Base-by-base conservation (phyloP, 2,329 filamentous ascomycete species). In the Sporothrix inflata region DNA sequence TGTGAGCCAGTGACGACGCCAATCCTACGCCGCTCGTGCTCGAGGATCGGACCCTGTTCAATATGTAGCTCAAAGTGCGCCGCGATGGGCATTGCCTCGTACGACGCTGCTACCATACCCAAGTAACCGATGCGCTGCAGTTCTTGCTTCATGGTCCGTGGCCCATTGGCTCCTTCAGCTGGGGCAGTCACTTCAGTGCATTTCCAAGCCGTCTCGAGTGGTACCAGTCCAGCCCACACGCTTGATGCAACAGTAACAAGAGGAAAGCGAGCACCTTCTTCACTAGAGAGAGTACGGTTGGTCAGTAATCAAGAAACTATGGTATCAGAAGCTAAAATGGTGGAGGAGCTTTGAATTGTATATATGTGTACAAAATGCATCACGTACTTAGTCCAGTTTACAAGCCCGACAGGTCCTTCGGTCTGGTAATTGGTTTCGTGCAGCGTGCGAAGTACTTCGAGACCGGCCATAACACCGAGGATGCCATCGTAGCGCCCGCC, bases 61-160 rank as follows among this genome's bases (percentile, higher is more conserved):
- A 95, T 95, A 78, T 96, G 93, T 11, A 95, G 85, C 80, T 95
- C 92, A 77, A 95, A 94, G 79, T 95, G 92, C 0, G 91, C 92
- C 0, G 88, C 91, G 81, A 94, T 89, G 0, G 91, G 91, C 19
- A 85, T 87, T 27, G 85, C 82, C 74, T 85, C 83, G 78, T 90
- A 84, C 67, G 84, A 88, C 11, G 88, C 87, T 14, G 86, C 84
- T 0, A 84, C 80, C 75, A n/a, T n/a, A 19, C 92, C 92, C 0
- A 93, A 81, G 75, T 92, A 94, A 0, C 90, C 89, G 67, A 94
- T 94, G 19, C 91, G 85, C 77, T 91, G 83, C 0, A 96, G 85
- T 73, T 94, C 91, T 0, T 84, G 42, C 76, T 86, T 90, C 85
- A 91, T 88, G 12, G 88, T 92, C 49, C 87, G 87, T 1, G 87